Evolutionary conservation across 768 basidiomycete genomes (phyloP), one percentile per base, ranked within the genome.

Genomic region (Chlorophyllum brunneum): DNA sequence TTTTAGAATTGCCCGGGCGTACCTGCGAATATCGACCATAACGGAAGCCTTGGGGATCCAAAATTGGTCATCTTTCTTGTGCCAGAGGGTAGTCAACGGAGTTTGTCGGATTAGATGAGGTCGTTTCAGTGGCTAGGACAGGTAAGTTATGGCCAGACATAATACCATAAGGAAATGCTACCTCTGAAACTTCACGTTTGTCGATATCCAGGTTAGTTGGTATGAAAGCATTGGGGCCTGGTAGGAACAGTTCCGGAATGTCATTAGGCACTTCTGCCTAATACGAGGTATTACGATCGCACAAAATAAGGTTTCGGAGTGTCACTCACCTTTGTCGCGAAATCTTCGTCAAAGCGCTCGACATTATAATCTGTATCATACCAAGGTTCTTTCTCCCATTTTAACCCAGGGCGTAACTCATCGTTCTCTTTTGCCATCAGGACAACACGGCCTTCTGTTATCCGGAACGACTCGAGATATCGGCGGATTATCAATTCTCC

Each of bases 11-110:
- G 9, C 9, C 29, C 5, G 15, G 33, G 61, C 69, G 18, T 63
- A 88, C 90, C 82, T 90, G 59, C 86, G 79, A 39, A 95, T 71
- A 58, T 89, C 82, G 48, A 98, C 76, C 51, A 86, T 70, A 18
- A 87, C 78, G 56, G 82, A 78, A 2, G 93, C 92, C 63, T 90
- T 92, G 0, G 97, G 97, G 8, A 95, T 82, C 88, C 92, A 95
- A 73, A 97, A 99, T 55, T 76, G 80, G 66, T 99, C 95, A 65
- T 99, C 97, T 64, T 94, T 94, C 75, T 99, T 99, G 70, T 94
- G 82, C 95, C 95, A 99, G 2, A 98, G 70, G 10, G 84, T 78
- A 3, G 86, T 87, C 23, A 86, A 60, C 0, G 80, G 70, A 0
- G 83, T 88, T 66, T 94, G 80, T 27, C 81, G 73, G 50, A 98